Base-by-base conservation (phyloP, 2,329 filamentous ascomycete genomes). In the Cercospora sp. region DNA sequence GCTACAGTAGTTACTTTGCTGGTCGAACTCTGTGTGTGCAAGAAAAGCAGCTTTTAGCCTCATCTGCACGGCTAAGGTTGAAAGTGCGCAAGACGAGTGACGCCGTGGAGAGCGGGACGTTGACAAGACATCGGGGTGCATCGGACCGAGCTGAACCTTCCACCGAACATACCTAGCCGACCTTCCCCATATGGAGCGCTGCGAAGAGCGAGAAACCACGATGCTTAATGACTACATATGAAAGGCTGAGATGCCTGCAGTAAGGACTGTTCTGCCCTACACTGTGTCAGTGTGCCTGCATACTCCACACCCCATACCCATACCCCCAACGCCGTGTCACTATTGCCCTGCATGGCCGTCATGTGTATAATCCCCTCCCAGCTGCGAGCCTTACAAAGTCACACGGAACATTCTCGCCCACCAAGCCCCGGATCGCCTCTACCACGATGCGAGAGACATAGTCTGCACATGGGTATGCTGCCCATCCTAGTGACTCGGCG, bases 401-500 rank as follows among this genome's bases (percentile, higher is more conserved):
- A 80, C 93, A 94, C 30, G 71, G 71, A 66, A 95, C 91, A 77
- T 95, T 95, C 81, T 95, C 91, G 9, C 92, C 92, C 10, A 94
- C 91, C 26, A 96, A 84, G 68, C 94, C 79, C 72, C 92, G 85
- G 65, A 95, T 80, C 60, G 89, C 94, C 80, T 95, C 91, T 5
- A 94, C 92, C 2, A 91, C 94, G 24, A 91, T 94, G 82, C 93
- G 95, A 0, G 92, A 91, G 66, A 89, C 90, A 34, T 93, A 90
- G 79, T 96, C 92, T 26, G 90, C 90, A 18, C 90, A 87, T 1
- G 90, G 91, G 77, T 94, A 95, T 6, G 91, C 89, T 26, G 89
- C 90, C 84, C 93, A 96, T 0, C 92, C 92, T 66, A 88, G 89
- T 75, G 89, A 86, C 74, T 89, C 87, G 1, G 92, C 92, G 21